These are phyloP conservation scores for Boehmeria nivea DNA, from an alignment of 306 rosid species.

Conservation along the genomic window DNA sequence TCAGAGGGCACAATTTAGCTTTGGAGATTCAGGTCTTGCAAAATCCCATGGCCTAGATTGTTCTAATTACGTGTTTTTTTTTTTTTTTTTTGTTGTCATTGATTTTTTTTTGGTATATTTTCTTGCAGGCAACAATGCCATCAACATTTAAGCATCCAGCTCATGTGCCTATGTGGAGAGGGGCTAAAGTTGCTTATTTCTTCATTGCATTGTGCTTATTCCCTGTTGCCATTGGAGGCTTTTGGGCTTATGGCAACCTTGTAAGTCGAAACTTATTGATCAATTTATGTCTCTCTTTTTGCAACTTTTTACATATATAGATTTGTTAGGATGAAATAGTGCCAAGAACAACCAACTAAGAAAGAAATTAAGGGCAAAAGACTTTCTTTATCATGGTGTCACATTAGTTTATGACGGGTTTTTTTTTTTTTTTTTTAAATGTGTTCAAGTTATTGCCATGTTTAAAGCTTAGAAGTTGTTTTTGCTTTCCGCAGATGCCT, in stretches of 20 bases:
- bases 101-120: no score
- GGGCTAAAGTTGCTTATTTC: slow-evolving; percentile 96
- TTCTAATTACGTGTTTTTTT: background rate
- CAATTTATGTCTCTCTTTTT: no score
- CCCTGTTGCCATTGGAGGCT: slow-evolving; percentile 95
- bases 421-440: background rate
- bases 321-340: no score
- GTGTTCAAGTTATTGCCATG: no score
- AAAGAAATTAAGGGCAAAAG: no score
- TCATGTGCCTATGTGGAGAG: slow-evolving; percentile 99
- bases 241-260: slow-evolving; percentile 94
- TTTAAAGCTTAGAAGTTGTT: no score
- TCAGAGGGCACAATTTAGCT: slow-evolving; percentile 90
- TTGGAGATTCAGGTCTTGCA: slow-evolving; percentile 76
- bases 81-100: no score
- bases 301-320: no score
- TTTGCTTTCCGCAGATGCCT: slow-evolving; percentile 63
- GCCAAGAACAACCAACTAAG: no score
- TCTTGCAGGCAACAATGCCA: slow-evolving; percentile 86
- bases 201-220: slow-evolving; percentile 93
- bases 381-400: no score
- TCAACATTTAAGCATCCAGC: slow-evolving; percentile 98
- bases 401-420: no score
- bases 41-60: background rate
- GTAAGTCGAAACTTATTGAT: no score